Conservation (phyloP, 2,329 filamentous ascomycete species). For the Metarhizium brunneum region DNA sequence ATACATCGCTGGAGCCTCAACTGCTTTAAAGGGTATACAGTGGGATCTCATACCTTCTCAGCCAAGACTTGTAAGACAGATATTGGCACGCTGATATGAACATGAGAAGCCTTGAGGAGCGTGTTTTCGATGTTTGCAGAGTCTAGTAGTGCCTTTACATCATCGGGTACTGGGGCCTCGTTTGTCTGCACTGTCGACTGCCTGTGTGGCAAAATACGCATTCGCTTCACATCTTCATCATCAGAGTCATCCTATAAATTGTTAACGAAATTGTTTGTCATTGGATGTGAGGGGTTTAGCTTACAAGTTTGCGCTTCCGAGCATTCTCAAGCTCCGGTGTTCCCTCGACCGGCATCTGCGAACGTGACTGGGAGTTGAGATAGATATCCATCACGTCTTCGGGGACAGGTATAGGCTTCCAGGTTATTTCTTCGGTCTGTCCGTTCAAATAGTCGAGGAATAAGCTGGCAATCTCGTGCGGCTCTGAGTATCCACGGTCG, state of each 20-base stretch:
- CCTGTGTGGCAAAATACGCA: constrained; percentile 15
- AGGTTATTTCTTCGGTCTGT: constrained; percentile 27
- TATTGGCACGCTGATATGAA: constrained; percentile 19
- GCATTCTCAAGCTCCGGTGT: constrained; percentile 15
- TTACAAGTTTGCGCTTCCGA: constrained; percentile 41
- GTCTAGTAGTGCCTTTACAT: constrained; percentile 20
- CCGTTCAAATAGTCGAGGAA: constrained; percentile 38
- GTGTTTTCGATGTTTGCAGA: constrained; percentile 9
- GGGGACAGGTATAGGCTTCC: constrained; percentile 38
- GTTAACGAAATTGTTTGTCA: constrained; percentile 2
- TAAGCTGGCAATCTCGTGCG: constrained; percentile 34
- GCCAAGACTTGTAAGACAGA: constrained; percentile 28
- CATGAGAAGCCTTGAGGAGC: constrained; percentile 10
- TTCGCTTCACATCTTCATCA: constrained; percentile 18
- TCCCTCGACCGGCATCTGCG: constrained; percentile 17
- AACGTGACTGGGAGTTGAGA: constrained; percentile 25
- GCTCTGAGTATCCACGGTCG: constrained; percentile 28
- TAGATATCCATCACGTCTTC: constrained; percentile 40
- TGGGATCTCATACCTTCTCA: constrained; percentile 22
- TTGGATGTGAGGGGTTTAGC: background rate
- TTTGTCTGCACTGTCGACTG: constrained; percentile 13
- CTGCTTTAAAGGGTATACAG: background rate
- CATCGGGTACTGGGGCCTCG: constrained; percentile 22
- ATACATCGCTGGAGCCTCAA: too few species aligned
- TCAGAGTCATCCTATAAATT: constrained; percentile 22